Conservation (phyloP, 495 filamentous ascomycete genomes). For the Bryoglossum gracile region DNA sequence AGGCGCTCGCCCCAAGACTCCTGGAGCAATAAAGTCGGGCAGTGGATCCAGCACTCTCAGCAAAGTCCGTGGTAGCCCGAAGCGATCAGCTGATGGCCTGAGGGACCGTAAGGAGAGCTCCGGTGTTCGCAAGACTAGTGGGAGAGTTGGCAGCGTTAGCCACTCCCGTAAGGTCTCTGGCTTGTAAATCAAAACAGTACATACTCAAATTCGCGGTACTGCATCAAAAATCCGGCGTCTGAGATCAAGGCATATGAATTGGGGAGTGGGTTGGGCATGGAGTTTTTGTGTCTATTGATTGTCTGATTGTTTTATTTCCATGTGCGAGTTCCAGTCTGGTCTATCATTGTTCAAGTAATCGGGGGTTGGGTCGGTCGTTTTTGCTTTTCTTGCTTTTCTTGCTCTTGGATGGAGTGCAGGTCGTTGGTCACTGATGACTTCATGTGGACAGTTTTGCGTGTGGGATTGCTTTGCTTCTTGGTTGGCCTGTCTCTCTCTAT, state of each 20-base stretch:
- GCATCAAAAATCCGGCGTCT: constrained; percentile 25
- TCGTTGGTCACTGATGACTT: constrained; percentile 10
- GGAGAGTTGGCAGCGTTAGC: constrained; percentile 78
- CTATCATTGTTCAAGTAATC: background rate
- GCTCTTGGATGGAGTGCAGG: constrained; percentile 4
- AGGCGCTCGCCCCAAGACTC: constrained; percentile 55
- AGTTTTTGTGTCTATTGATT: constrained; percentile 5
- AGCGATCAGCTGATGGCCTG: constrained; percentile 46
- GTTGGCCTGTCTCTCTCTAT: background rate
- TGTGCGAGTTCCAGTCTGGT: constrained; percentile 3
- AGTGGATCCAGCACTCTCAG: constrained; percentile 60
- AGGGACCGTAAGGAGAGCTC: constrained; percentile 42
- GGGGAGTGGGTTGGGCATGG: background rate
- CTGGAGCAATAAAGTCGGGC: constrained; percentile 46
- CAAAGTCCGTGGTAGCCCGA: constrained; percentile 60
- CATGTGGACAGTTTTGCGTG: constrained; percentile 9
- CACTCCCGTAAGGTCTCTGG: constrained; percentile 25
- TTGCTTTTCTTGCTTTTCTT: background rate
- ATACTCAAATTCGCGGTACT: constrained; percentile 13
- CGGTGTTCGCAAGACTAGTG: constrained; percentile 85
- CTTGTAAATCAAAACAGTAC: constrained; percentile 8
- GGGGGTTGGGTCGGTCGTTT: background rate
- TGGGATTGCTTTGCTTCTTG: too few species aligned
- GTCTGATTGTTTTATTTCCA: constrained; percentile 8
- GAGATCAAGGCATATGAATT: constrained; percentile 22